Percentiles rank a stretch among this genome's conserved stretches.
phyloP scores from a whole-genome alignment of 768 basidiomycete genomes.

The Saitozyma sp. region DNA sequence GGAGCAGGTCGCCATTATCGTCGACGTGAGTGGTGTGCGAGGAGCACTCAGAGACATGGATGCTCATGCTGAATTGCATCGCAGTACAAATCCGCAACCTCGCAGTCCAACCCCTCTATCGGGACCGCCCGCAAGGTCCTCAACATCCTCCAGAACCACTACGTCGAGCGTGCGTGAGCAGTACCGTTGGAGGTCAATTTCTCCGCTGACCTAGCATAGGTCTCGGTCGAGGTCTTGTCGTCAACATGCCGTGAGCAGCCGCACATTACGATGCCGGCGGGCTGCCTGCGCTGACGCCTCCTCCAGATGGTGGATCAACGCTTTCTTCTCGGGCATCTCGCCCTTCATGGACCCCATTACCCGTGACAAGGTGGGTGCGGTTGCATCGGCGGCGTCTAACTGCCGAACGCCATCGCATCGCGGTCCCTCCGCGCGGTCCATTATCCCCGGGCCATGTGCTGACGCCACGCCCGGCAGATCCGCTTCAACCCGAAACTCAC shows the following conservation, averaged over 20 bases:
- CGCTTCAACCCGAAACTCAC: slow-evolving; percentile 80
- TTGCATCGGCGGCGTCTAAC: neutral
- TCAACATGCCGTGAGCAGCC: slow-evolving; percentile 69
- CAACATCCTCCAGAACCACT: slow-evolving; percentile 80
- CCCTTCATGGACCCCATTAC: slow-evolving; percentile 88
- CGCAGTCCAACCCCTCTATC: slow-evolving; percentile 80
- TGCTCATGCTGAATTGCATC: slow-evolving; percentile 1
- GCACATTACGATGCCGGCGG: neutral
- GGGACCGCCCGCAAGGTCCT: slow-evolving; percentile 76
- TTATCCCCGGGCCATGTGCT: neutral
- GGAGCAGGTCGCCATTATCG: slow-evolving; percentile 77
- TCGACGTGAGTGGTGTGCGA: slow-evolving; percentile 57
- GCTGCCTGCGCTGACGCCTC: slow-evolving; percentile 59
- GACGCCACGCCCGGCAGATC: slow-evolving; percentile 59
- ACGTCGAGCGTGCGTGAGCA: slow-evolving; percentile 68
- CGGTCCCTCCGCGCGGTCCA: neutral
- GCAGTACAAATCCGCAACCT: slow-evolving; percentile 71
- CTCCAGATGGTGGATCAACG: slow-evolving; percentile 60
- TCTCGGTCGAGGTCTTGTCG: slow-evolving; percentile 75
- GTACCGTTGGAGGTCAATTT: neutral
- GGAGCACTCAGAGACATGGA: neutral
- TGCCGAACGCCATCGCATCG: neutral
- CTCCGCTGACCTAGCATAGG: slow-evolving; percentile 15
- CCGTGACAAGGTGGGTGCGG: slow-evolving; percentile 68
- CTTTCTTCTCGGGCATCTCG: slow-evolving; percentile 62